Conservation (phyloP, 176 grass and related monocot species). For the Avena atlantica region DNA sequence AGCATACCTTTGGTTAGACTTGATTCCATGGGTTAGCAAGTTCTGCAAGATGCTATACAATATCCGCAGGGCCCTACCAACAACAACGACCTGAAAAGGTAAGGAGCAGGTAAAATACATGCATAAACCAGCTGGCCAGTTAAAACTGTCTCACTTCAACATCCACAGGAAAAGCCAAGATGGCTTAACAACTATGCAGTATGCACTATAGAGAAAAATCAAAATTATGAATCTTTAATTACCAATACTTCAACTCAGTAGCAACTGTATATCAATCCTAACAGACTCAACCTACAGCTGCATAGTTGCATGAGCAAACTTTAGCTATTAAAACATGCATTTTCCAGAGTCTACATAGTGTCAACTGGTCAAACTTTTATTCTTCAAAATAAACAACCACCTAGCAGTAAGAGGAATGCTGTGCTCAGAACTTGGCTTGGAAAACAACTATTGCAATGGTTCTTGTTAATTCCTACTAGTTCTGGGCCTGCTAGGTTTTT, state of each 20-base stretch:
- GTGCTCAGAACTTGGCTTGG: not conserved
- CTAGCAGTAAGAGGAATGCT: conserved; percentile 15
- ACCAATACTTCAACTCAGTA: conserved; percentile 18
- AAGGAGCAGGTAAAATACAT: conserved; percentile 24
- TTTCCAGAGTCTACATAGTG: conserved; percentile 10
- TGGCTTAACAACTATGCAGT: not conserved
- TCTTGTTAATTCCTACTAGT: conserved; percentile 1
- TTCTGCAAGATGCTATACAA: conserved; percentile 65
- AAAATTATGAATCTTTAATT: not conserved
- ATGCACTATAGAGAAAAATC: not conserved
- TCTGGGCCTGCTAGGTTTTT: conserved; percentile 1
- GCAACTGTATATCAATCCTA: not conserved
- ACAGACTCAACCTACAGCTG: not conserved
- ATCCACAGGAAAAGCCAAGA: conserved; percentile 27
- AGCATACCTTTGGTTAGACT: conserved; percentile 65
- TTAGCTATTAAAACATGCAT: conserved; percentile 17
- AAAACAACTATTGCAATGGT: conserved; percentile 16
- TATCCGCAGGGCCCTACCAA: conserved; percentile 70
- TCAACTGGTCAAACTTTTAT: conserved; percentile 12
- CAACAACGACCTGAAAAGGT: conserved; percentile 65
- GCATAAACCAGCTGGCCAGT: not conserved
- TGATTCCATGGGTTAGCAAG: conserved; percentile 55
- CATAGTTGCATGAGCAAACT: not conserved
- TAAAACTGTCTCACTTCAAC: not conserved
- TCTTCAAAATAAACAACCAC: conserved; percentile 23